Evolutionary conservation across 139 green algal genomes (phyloP).

Genomic region (Axilococcus clingmanii): DNA sequence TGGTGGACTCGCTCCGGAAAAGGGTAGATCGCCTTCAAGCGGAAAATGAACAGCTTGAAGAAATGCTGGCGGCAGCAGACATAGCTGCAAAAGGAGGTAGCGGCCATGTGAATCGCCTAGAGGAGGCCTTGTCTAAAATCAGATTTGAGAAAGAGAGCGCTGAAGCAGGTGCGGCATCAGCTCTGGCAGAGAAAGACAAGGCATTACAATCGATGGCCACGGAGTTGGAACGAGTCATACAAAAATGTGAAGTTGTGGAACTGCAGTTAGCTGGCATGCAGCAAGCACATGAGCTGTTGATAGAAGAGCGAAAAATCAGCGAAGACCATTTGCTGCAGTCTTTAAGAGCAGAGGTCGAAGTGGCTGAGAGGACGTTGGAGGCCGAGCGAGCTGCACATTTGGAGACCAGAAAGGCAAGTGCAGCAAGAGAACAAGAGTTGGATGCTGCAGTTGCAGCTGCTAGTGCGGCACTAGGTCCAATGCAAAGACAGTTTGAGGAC

Average conservation of each 20-base stretch:
- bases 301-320: constrained; percentile 26
- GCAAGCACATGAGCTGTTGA: neutral
- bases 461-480: constrained; percentile 30
- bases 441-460: constrained; percentile 38
- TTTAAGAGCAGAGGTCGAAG: constrained; percentile 39
- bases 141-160: constrained; percentile 12
- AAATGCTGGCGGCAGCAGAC: constrained; percentile 52
- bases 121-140: constrained; percentile 22
- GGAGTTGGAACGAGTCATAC: constrained; percentile 4
- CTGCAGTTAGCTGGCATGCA: constrained; percentile 13
- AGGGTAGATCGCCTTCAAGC: constrained; percentile 33
- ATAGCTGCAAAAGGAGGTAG: constrained; percentile 16
- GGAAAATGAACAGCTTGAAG: constrained; percentile 68
- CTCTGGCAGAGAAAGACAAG: constrained; percentile 9
- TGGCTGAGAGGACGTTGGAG: constrained; percentile 44
- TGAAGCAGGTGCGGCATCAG: constrained; percentile 15
- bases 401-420: constrained; percentile 20
- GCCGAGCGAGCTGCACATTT: constrained; percentile 39
- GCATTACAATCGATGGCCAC: neutral
- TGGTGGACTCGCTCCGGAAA: constrained; percentile 46
- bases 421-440: constrained; percentile 42
- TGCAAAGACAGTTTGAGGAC: constrained; percentile 40
- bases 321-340: constrained; percentile 29
- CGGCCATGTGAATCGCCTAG: constrained; percentile 24
- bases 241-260: constrained; percentile 6